Evolutionary conservation across 164 flowering plant genomes (phyloP).

Genomic region (Kingdonia uniflora): DNA sequence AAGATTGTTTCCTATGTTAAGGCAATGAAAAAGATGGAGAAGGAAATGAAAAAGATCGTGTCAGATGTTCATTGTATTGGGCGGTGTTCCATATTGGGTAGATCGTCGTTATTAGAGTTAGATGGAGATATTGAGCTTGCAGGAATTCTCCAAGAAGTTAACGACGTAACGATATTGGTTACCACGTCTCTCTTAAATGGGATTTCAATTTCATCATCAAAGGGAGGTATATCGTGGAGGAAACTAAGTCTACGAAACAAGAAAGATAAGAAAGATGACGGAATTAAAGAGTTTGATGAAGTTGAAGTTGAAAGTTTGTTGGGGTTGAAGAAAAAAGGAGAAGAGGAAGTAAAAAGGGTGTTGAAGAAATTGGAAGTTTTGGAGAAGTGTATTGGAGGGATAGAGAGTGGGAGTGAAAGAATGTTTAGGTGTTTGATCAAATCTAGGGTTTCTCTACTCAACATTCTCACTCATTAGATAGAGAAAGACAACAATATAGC

Average conservation of each 20-base stretch:
- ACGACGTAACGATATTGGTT: constrained; percentile 28
- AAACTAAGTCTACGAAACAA: constrained; percentile 11
- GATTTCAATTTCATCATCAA: constrained; percentile 15
- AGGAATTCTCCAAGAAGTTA: constrained; percentile 24
- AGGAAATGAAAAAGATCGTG: constrained; percentile 29
- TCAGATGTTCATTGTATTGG: constrained; percentile 19
- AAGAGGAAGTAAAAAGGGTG: constrained; percentile 36
- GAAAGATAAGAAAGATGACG: constrained; percentile 12
- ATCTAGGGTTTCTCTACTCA: constrained; percentile 67
- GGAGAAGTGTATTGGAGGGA: constrained; percentile 39
- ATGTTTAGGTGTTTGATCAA: constrained; percentile 59
- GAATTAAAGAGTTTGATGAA: constrained; percentile 35
- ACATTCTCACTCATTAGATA: constrained; percentile 39
- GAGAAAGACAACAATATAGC: no score
- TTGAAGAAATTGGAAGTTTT: constrained; percentile 33
- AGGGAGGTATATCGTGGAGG: constrained; percentile 17
- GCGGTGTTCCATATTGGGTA: neutral
- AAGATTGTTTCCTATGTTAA: constrained; percentile 20
- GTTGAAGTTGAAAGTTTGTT: constrained; percentile 22
- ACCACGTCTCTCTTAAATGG: constrained; percentile 33
- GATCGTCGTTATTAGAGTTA: neutral
- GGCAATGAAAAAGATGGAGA: constrained; percentile 27
- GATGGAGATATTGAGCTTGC: constrained; percentile 28
- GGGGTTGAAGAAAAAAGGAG: constrained; percentile 25
- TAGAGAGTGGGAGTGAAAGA: constrained; percentile 43